Evolutionary conservation across 176 grass and related monocot genomes (phyloP).

Genomic region (Chrysopogon serrulatus): DNA sequence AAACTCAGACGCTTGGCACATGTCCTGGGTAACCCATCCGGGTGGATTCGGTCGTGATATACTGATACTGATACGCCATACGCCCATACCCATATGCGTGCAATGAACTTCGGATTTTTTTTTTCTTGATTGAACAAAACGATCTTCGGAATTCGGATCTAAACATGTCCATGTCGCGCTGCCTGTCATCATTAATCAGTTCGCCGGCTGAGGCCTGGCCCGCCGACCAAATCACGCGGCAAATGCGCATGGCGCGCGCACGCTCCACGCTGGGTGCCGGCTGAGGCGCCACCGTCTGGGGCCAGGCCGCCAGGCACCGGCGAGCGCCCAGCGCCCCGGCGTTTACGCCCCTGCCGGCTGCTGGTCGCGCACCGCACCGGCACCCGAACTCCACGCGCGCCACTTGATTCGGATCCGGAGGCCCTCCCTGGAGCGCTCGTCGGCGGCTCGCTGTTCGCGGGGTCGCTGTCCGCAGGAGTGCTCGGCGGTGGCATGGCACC

Average conservation of each 20-base stretch:
- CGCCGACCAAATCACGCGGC: not conserved
- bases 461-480: too few relatives aligned
- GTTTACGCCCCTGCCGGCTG: not conserved
- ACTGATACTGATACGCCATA: too few relatives aligned
- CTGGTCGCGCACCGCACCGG: slow-evolving; percentile 12
- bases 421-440: not conserved
- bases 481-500: not conserved
- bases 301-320: not conserved
- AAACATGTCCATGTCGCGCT: not conserved
- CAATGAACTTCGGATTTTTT: too few relatives aligned
- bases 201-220: not conserved
- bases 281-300: not conserved
- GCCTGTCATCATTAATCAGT: not conserved
- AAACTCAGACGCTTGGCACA: not conserved
- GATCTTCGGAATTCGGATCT: too few relatives aligned
- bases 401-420: not conserved
- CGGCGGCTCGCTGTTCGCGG: not conserved
- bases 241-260: not conserved
- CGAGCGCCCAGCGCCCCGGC: not conserved
- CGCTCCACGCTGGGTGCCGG: slow-evolving; percentile 2
- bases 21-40: not conserved
- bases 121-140: too few relatives aligned
- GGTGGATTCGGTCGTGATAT: not conserved
- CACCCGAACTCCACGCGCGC: not conserved
- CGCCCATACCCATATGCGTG: not conserved